phyloP scores from a whole-genome alignment of 2,329 filamentous ascomycete species.

The Xylaria sp. region DNA sequence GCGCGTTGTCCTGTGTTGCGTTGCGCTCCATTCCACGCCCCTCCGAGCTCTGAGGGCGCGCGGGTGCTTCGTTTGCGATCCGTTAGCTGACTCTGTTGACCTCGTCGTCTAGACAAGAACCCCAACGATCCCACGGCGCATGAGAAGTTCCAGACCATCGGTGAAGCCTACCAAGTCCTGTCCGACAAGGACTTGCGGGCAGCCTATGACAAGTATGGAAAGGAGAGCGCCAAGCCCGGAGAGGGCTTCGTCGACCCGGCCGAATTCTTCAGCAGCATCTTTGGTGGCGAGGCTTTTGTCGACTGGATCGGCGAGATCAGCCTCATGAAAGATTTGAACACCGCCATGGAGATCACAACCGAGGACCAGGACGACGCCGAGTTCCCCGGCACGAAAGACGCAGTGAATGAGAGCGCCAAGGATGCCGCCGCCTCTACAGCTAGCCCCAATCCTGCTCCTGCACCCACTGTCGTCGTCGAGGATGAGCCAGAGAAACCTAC shows the following conservation, averaged over 20 bases:
- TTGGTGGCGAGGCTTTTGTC: slow-evolving; percentile 93
- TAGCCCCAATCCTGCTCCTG: slow-evolving; percentile 3
- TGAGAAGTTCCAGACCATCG: slow-evolving; percentile 91
- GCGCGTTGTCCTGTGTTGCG: slow-evolving; percentile 48
- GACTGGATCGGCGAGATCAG: slow-evolving; percentile 99
- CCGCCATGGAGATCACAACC: slow-evolving; percentile 98
- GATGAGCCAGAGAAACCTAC: slow-evolving; percentile 46
- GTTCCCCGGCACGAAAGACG: slow-evolving; percentile 67
- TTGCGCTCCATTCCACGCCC: neutral
- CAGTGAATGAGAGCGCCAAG: slow-evolving; percentile 66
- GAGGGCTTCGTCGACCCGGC: slow-evolving; percentile 95
- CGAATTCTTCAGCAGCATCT: slow-evolving; percentile 99
- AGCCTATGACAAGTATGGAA: slow-evolving; percentile 96
- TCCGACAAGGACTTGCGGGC: slow-evolving; percentile 87
- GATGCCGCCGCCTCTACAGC: slow-evolving; percentile 32
- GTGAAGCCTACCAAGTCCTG: slow-evolving; percentile 81
- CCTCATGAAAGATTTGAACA: slow-evolving; percentile 97
- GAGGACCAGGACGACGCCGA: slow-evolving; percentile 69
- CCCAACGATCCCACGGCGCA: slow-evolving; percentile 94
- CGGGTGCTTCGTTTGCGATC: neutral
- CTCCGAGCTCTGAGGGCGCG: neutral
- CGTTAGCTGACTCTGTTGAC: slow-evolving; percentile 31
- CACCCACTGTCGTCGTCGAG: slow-evolving; percentile 45
- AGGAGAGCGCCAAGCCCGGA: slow-evolving; percentile 89
- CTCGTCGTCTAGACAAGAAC: slow-evolving; percentile 81